These are phyloP conservation scores for Oenanthe sinensis DNA, from an alignment of 129 eudicot species.

Conservation along the genomic window DNA sequence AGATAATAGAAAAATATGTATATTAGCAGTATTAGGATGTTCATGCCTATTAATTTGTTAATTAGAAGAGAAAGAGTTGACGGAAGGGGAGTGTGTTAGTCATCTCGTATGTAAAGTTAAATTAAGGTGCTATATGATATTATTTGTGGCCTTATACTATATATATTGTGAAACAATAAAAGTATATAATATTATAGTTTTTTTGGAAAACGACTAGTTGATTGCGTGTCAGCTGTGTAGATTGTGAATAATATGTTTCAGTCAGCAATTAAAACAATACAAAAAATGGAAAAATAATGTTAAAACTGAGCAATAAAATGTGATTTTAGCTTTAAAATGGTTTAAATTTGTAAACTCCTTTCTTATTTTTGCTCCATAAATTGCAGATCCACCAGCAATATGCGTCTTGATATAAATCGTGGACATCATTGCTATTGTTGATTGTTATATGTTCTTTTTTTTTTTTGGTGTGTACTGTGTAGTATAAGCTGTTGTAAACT, in stretches of 20 bases:
- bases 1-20: background rate
- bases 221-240: background rate
- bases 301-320: background rate
- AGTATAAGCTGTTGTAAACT: background rate
- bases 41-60: background rate
- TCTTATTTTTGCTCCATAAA: background rate
- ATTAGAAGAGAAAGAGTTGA: background rate
- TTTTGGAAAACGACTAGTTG: background rate
- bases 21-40: background rate
- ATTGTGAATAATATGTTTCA: background rate
- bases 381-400: background rate
- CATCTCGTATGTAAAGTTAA: background rate
- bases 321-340: background rate
- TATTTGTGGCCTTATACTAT: background rate
- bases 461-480: background rate
- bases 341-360: background rate
- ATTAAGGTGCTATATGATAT: background rate
- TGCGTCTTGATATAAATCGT: background rate
- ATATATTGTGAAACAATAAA: background rate
- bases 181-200: background rate
- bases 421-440: background rate
- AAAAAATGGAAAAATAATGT: background rate
- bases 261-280: background rate
- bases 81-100: background rate
- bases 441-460: background rate